phyloP scores from a whole-genome alignment of 768 basidiomycete genomes.

The Termitomyces sp. region DNA sequence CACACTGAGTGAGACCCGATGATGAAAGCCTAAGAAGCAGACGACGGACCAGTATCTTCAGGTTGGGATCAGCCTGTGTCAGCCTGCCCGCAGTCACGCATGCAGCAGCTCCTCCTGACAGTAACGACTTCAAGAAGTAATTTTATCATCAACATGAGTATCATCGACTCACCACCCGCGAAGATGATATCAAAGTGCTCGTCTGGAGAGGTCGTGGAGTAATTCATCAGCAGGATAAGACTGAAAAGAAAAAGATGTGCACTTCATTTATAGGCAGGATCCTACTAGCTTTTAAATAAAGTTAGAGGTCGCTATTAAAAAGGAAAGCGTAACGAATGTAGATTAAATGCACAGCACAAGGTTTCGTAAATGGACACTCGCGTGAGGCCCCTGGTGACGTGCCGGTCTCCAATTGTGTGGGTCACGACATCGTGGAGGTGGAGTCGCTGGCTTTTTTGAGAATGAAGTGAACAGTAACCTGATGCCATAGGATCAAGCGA shows the following conservation, averaged over 20 bases:
- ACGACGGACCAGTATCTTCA: conserved; percentile 46
- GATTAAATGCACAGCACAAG: too few relatives aligned
- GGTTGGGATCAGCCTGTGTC: conserved; percentile 40
- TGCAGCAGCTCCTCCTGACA: conserved; percentile 44
- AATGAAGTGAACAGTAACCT: neutral
- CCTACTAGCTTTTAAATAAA: neutral
- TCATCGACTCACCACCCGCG: conserved; percentile 40
- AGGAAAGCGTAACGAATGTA: neutral
- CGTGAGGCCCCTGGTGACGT: neutral
- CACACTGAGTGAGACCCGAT: neutral
- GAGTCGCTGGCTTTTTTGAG: neutral
- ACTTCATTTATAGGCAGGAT: neutral
- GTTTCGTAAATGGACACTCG: neutral
- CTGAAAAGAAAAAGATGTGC: neutral
- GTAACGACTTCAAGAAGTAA: neutral
- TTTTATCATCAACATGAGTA: neutral
- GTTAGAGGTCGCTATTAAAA: neutral
- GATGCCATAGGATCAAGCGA: neutral
- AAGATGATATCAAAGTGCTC: conserved; percentile 44
- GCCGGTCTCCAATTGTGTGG: neutral
- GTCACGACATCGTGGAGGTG: neutral
- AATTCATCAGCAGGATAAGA: neutral
- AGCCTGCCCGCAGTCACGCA: conserved; percentile 55
- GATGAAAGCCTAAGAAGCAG: neutral
- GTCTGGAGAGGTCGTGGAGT: conserved; percentile 1